These are phyloP conservation scores for Phylloporus sp. DNA, from an alignment of 768 basidiomycete species.

Conservation along the genomic window DNA sequence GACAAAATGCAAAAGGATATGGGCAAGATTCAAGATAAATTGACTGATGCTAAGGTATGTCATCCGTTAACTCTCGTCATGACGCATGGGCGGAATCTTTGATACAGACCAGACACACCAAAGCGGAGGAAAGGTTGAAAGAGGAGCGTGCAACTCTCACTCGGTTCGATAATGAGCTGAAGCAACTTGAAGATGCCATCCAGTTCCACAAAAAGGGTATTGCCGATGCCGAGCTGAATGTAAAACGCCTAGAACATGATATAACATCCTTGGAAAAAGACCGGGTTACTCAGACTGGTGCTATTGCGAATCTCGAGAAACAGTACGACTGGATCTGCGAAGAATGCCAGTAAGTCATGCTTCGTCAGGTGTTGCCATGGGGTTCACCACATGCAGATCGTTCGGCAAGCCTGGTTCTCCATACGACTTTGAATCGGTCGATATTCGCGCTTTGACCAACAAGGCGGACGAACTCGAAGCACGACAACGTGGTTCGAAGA, in stretches of 20 bases:
- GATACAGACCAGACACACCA: constrained; percentile 50
- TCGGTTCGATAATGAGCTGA: constrained; percentile 86
- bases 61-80: not conserved
- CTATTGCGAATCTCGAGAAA: constrained; percentile 67
- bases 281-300: constrained; percentile 46
- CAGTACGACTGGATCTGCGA: constrained; percentile 85
- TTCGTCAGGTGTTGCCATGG: not conserved
- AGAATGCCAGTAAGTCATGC: constrained; percentile 70
- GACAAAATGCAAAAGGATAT: constrained; percentile 61
- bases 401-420: constrained; percentile 80
- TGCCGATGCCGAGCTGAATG: constrained; percentile 57
- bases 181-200: constrained; percentile 76
- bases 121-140: constrained; percentile 67
- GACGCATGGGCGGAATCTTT: not conserved
- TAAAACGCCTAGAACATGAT: constrained; percentile 70
- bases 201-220: constrained; percentile 76
- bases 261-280: constrained; percentile 63
- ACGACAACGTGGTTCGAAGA: constrained; percentile 83
- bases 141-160: constrained; percentile 86
- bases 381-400: constrained; percentile 42
- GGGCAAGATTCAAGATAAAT: constrained; percentile 49
- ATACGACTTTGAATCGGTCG: constrained; percentile 72
- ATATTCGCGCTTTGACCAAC: constrained; percentile 55
- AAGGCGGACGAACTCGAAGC: constrained; percentile 73
- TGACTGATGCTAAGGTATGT: constrained; percentile 29